A percentile compares a stretch with the other conserved stretches of the same genome.
Evolutionary conservation across 768 basidiomycete genomes (phyloP).

Genomic region (Russula virescens): DNA sequence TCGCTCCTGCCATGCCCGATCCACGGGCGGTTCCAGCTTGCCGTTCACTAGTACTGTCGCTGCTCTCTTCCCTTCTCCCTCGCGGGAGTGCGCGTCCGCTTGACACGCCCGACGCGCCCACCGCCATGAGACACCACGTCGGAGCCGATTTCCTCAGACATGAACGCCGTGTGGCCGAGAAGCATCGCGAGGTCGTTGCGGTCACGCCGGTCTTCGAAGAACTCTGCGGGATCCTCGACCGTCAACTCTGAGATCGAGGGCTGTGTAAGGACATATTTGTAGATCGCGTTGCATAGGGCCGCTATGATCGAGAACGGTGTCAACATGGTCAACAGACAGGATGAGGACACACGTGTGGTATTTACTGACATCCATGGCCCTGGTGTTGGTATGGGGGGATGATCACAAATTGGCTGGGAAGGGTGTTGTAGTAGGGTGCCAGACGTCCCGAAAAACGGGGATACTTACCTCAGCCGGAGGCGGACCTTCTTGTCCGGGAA

Average conservation of each 20-base stretch:
- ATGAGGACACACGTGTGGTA: background rate
- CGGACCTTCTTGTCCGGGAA: constrained; percentile 91
- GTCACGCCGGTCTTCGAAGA: constrained; percentile 94
- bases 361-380: constrained; percentile 80
- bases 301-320: constrained; percentile 41
- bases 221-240: constrained; percentile 96
- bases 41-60: constrained; percentile 40
- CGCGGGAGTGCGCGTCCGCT: constrained; percentile 27
- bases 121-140: constrained; percentile 30
- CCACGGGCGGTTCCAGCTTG: constrained; percentile 71
- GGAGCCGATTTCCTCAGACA: constrained; percentile 60
- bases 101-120: constrained; percentile 38
- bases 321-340: background rate
- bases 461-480: constrained; percentile 70
- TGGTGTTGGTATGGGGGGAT: constrained; percentile 83
- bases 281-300: constrained; percentile 81
- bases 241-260: constrained; percentile 83
- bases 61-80: constrained; percentile 36
- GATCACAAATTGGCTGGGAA: constrained; percentile 84
- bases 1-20: constrained; percentile 70
- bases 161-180: constrained; percentile 55
- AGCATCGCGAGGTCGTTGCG: constrained; percentile 84
- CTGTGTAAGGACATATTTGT: constrained; percentile 62
- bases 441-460: background rate
- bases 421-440: background rate